Base-by-base conservation (phyloP, 176 grass and related monocot species). In the Cenchrus purpureus region DNA sequence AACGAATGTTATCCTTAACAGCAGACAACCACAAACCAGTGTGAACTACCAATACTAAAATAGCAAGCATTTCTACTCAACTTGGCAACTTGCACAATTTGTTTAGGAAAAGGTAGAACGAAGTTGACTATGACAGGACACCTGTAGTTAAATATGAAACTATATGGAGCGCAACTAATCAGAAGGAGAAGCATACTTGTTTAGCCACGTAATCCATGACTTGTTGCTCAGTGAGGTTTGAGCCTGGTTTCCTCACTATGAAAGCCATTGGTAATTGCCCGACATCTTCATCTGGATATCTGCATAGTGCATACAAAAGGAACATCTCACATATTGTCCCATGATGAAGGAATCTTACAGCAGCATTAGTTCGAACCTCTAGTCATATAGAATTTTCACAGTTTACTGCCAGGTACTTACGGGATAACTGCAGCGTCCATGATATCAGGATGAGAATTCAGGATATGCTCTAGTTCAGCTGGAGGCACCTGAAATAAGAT, bases 191-290 rank as follows among this genome's bases (percentile, higher is more conserved):
- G 22, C 74, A 42, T 91, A 98, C 96, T 85, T 89, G 82, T 87
- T 94, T 90, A 51, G 89, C 89, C 22, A 95, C 89, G 49, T 90
- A 87, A 90, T 94, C 80, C 83, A 94, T 94, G 72, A 95, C 83
- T 76, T 92, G 82, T 73, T 87, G 65, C 19, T 74, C 81, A 2
- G 57, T 92, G 68, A 98, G 40, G 54, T 71, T 71, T 63, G 62
- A 65, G 7, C 87, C 86, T 8, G 87, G 77, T 68, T 92, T 84
- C 87, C 87, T 93, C 69, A 95, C 93, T 70, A 95, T 82, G 60
- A 94, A 92, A 34, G 96, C 96, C 89, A 98, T 89, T 54, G 96
- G 93, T 81, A 95, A 22, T 78, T 98, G 80, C 60, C 93, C 96
- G 61, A 16, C 93, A 79, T 95, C 91, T 88, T 95, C 96, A 82